Conservation (phyloP, 1,284 basidiomycete genomes). For the Melampsora larici-populina region DNA sequence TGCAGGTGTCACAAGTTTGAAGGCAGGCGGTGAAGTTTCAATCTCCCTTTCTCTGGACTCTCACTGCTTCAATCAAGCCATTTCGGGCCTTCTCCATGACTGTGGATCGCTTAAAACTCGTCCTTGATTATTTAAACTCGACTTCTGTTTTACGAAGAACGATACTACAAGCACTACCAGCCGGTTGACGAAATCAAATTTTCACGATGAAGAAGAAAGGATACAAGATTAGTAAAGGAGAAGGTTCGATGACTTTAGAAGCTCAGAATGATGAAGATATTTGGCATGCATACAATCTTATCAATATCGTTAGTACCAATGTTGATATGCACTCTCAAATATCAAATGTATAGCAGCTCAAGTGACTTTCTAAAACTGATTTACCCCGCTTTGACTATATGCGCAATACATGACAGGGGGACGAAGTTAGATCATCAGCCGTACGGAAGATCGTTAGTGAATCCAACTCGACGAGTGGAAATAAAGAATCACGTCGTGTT, state of each 20-base stretch:
- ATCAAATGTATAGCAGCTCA: too few species aligned
- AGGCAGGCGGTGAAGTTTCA: too few species aligned
- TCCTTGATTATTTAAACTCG: too few species aligned
- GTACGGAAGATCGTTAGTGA: slow-evolving; percentile 30
- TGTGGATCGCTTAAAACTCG: too few species aligned
- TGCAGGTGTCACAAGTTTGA: too few species aligned
- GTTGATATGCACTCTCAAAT: background rate
- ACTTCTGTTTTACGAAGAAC: too few species aligned
- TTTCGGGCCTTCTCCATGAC: too few species aligned
- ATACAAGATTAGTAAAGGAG: background rate
- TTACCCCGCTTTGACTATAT: background rate
- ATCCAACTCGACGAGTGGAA: slow-evolving; percentile 26
- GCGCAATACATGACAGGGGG: slow-evolving; percentile 13
- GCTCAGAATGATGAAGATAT: slow-evolving; percentile 38
- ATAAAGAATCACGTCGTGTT: slow-evolving; percentile 37
- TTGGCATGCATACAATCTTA: slow-evolving; percentile 40
- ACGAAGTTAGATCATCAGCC: slow-evolving; percentile 31
- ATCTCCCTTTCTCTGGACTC: too few species aligned
- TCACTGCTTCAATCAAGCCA: too few species aligned
- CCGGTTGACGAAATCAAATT: background rate
- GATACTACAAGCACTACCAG: too few species aligned
- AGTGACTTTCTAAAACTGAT: background rate
- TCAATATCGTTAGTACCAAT: slow-evolving; percentile 11
- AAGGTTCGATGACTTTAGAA: slow-evolving; percentile 29
- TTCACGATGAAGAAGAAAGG: slow-evolving; percentile 16